These are phyloP conservation scores for Picochlorum sp. DNA, from an alignment of 139 green algal genomes.

Conservation along the genomic window DNA sequence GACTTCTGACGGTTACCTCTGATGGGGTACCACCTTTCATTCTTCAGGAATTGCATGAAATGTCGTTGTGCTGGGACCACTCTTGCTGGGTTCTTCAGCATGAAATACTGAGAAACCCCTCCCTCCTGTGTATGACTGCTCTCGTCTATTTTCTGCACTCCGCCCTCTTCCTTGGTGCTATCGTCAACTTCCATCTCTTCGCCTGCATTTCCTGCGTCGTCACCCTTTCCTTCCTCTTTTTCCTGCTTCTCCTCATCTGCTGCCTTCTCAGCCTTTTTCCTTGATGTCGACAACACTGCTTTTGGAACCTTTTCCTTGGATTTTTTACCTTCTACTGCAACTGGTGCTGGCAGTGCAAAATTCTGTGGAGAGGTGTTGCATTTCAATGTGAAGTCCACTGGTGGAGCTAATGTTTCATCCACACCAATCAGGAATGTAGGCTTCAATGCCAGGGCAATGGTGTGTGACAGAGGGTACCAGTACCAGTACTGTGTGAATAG, in stretches of 20 bases:
- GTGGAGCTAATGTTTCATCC: conserved; percentile 42
- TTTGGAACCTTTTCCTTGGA: conserved; percentile 65
- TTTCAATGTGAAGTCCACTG: conserved; percentile 17
- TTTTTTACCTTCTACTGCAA: conserved; percentile 41
- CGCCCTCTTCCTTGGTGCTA: conserved; percentile 2
- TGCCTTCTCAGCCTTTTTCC: conserved; percentile 65
- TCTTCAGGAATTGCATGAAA: conserved; percentile 32
- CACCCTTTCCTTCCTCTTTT: conserved; percentile 30
- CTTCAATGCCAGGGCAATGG: conserved; percentile 73
- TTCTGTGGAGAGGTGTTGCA: conserved; percentile 46
- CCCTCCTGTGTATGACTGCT: conserved; percentile 24
- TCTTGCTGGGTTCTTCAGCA: conserved; percentile 71
- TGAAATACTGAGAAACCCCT: conserved; percentile 38
- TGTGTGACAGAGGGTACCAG: conserved; percentile 95
- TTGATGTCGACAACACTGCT: conserved; percentile 92
- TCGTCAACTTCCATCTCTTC: conserved; percentile 9
- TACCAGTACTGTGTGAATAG: conserved; percentile 99
- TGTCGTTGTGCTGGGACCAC: conserved; percentile 74
- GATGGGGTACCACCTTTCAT: conserved; percentile 30
- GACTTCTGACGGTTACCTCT: conserved; percentile 6
- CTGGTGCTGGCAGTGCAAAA: conserved; percentile 82
- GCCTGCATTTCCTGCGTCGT: too few species aligned
- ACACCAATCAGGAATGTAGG: conserved; percentile 85
- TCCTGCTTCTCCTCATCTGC: conserved; percentile 60
- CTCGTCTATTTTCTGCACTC: conserved; percentile 16